Evolutionary conservation across 495 filamentous ascomycete species (phyloP), one percentile per base, ranked within the genome.

Genomic region (Peziza echinospora): DNA sequence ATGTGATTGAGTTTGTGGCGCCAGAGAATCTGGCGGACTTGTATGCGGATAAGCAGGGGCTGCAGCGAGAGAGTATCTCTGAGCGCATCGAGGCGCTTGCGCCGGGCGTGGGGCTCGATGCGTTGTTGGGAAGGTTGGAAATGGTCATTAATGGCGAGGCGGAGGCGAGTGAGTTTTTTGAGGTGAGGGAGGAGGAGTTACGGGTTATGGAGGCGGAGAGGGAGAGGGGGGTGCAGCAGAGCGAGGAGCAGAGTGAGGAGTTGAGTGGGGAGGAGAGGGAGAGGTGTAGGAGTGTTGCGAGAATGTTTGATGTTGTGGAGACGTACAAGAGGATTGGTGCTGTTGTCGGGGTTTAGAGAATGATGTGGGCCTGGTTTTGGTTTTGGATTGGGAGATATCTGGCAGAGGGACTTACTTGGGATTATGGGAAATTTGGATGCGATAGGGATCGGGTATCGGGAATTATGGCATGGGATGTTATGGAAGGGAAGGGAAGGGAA

Each of bases 251-350:
- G 26, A 13, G 19, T 7, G 10, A 19, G 8, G 21, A 26, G 25
- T 26, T 21, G 24, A 19, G 19, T 21, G 11, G 10, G 22, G 26
- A 21, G 21, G 23, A 34, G 2, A 41, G 21, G 47, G 9, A 34
- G 24, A 13, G 42, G 13, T 23, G 41, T 19, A 23, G 24, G 6
- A 21, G 24, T 8, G 40, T 44, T 10, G 58, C 58, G 17, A 55
- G 46, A 25, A 49, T 59, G 41, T 48, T 59, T 41, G 47, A 59
- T 24, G 52, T 43, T 21, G 56, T 51, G 5, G 56, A 59, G 41
- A 52, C 58, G 44, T 59, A 59, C 44, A 49, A 49, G 43, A 48
- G 56, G 50, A 53, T 59, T 39, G 56, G 56, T 42, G 42, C 55
- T 37, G 37, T 58, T 22, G 56, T 59, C 21, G 56, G 55, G 42